Percentiles rank a stretch among this genome's conserved stretches.
These are phyloP conservation scores for Crithidia expoeki DNA, from an alignment of 208 protist species.

Conservation along the genomic window DNA sequence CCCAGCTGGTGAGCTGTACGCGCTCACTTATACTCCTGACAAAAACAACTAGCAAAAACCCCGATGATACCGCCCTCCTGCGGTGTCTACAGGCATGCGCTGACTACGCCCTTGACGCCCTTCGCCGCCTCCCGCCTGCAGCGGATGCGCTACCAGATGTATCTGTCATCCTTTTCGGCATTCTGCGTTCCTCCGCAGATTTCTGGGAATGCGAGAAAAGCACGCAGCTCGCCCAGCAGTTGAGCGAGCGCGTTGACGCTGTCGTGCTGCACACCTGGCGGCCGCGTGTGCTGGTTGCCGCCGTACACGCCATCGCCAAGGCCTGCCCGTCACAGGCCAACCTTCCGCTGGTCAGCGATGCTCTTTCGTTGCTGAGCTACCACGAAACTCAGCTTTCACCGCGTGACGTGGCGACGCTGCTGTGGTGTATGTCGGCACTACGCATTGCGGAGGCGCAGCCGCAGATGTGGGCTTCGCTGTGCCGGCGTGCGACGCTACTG, in stretches of 20 bases:
- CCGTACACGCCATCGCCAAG: conserved; percentile 64
- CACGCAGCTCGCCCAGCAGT: conserved; percentile 28
- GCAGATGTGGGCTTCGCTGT: conserved; percentile 58
- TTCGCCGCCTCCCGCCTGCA: conserved; percentile 33
- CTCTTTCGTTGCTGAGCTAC: conserved; percentile 46
- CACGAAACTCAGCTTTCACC: conserved; percentile 52
- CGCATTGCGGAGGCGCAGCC: conserved; percentile 17
- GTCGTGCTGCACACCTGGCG: conserved; percentile 49
- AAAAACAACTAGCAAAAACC: neutral
- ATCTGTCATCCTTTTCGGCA: conserved; percentile 35
- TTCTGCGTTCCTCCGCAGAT: conserved; percentile 26
- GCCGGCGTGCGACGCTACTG: conserved; percentile 48
- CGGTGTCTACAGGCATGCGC: conserved; percentile 15
- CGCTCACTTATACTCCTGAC: conserved; percentile 26
- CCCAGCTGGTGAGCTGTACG: conserved; percentile 23
- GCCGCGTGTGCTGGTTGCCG: conserved; percentile 47
- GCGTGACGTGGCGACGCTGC: conserved; percentile 44
- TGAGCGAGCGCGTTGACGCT: conserved; percentile 43
- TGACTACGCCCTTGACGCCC: conserved; percentile 11
- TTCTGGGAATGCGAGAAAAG: conserved; percentile 36
- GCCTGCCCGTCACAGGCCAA: conserved; percentile 28
- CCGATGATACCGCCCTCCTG: conserved; percentile 9
- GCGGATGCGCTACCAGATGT: conserved; percentile 37
- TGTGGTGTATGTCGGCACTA: conserved; percentile 75
- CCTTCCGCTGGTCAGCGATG: conserved; percentile 39